Conservation (phyloP, 805 yeast genomes). For the Wickerhamomyces ciferrii region DNA sequence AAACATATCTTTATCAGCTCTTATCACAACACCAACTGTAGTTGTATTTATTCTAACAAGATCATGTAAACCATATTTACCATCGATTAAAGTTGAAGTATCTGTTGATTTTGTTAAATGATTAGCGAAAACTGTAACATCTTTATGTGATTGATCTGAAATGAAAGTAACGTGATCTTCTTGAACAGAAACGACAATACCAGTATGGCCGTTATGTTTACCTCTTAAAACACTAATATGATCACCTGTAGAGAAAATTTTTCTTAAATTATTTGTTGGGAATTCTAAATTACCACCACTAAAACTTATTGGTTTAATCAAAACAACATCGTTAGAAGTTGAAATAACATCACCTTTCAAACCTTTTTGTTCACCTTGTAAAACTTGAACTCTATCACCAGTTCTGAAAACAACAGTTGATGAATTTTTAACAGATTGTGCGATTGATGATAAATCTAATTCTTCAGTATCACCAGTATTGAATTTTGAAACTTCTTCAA, state of each 20-base stretch:
- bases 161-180: conserved; percentile 86
- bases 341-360: conserved; percentile 75
- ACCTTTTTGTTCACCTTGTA: conserved; percentile 91
- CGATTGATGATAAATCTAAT: conserved; percentile 79
- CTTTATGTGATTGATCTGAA: conserved; percentile 84
- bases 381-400: conserved; percentile 90
- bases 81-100: conserved; percentile 66
- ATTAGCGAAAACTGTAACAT: conserved; percentile 88
- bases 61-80: conserved; percentile 83
- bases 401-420: conserved; percentile 70
- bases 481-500: conserved; percentile 84
- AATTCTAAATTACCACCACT: conserved; percentile 62
- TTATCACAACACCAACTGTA: conserved; percentile 82
- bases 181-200: conserved; percentile 78
- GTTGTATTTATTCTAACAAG: conserved; percentile 84
- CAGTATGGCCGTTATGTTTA: conserved; percentile 89
- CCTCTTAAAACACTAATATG: conserved; percentile 92
- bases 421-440: conserved; percentile 73
- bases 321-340: conserved; percentile 58
- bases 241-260: conserved; percentile 86
- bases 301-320: conserved; percentile 39
- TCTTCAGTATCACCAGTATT: conserved; percentile 72
- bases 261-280: conserved; percentile 77
- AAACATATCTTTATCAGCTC: conserved; percentile 84
- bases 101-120: conserved; percentile 91